Percentiles rank a stretch among this genome's conserved stretches.
These are phyloP conservation scores for Exidia glandulosa DNA, from an alignment of 768 basidiomycete genomes.

Conservation along the genomic window DNA sequence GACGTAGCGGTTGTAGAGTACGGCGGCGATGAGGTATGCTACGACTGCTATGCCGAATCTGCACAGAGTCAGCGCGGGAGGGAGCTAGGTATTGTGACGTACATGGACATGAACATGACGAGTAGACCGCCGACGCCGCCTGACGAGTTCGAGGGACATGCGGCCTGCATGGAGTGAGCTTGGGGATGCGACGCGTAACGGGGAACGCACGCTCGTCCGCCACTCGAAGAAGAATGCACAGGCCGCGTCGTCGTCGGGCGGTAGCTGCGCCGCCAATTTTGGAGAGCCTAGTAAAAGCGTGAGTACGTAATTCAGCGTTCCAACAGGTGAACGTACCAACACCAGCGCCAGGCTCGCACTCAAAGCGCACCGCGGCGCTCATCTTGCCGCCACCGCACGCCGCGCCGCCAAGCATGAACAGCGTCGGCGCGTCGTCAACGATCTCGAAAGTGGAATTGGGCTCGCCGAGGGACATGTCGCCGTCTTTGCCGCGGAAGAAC, in stretches of 20 bases:
- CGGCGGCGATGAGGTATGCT: slow-evolving; percentile 56
- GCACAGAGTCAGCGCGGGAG: neutral
- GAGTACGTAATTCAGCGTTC: neutral
- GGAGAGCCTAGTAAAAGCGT: slow-evolving; percentile 29
- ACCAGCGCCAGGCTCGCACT: slow-evolving; percentile 61
- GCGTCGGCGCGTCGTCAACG: slow-evolving; percentile 38
- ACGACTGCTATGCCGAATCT: slow-evolving; percentile 49
- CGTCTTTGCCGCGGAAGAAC: slow-evolving; percentile 47
- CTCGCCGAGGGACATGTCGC: slow-evolving; percentile 67
- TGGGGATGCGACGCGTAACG: neutral
- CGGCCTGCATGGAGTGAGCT: slow-evolving; percentile 33
- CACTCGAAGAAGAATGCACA: slow-evolving; percentile 80
- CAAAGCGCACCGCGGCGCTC: slow-evolving; percentile 62
- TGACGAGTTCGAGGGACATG: slow-evolving; percentile 58
- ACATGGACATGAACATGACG: slow-evolving; percentile 49
- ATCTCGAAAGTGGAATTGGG: slow-evolving; percentile 5
- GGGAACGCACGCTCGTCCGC: slow-evolving; percentile 55
- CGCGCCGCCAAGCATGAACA: slow-evolving; percentile 54
- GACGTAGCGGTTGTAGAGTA: slow-evolving; percentile 68
- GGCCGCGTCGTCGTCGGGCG: slow-evolving; percentile 48
- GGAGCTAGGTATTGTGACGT: slow-evolving; percentile 18
- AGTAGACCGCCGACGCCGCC: slow-evolving; percentile 41
- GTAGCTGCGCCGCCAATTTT: slow-evolving; percentile 54
- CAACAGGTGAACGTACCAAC: slow-evolving; percentile 31
- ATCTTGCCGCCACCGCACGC: slow-evolving; percentile 44